phyloP scores from a whole-genome alignment of 225 moss, liverwort and hornwort species.

The Anthoceros angustus region DNA sequence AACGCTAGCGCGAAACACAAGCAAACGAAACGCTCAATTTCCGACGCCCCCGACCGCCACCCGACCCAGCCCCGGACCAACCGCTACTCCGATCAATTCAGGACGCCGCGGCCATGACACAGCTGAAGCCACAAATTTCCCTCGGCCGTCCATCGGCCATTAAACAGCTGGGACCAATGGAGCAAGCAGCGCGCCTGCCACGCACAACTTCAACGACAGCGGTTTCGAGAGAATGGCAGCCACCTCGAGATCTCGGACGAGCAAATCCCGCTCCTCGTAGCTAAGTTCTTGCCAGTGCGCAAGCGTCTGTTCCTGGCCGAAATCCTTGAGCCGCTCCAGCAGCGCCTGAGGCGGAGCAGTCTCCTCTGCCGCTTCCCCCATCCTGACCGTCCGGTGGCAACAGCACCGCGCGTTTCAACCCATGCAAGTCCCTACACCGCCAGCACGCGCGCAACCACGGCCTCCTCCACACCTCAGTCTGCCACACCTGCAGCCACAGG shows the following conservation, averaged over 20 bases:
- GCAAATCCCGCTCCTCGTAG: constrained; percentile 20
- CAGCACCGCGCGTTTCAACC: neutral
- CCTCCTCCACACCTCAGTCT: neutral
- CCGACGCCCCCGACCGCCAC: too few relatives aligned
- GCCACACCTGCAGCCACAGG: neutral
- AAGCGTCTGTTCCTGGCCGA: constrained; percentile 33
- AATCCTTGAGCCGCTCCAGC: constrained; percentile 44
- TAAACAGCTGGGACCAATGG: too few relatives aligned
- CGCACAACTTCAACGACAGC: neutral
- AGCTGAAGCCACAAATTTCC: too few relatives aligned
- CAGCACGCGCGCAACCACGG: neutral
- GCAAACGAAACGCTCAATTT: too few relatives aligned
- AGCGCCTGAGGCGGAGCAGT: constrained; percentile 20
- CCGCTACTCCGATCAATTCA: too few relatives aligned
- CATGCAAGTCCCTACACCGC: neutral
- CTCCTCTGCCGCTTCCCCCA: constrained; percentile 11
- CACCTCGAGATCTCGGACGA: constrained; percentile 38
- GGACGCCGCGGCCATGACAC: too few relatives aligned
- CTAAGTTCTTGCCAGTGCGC: constrained; percentile 28
- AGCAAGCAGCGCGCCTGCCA: neutral
- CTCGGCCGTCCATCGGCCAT: too few relatives aligned
- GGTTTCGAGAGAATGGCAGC: neutral
- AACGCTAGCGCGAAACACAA: too few relatives aligned
- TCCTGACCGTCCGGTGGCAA: constrained; percentile 6
- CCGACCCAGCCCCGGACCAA: too few relatives aligned